phyloP scores from a whole-genome alignment of 257 asterid genomes.

The Gardenia jasminoides region DNA sequence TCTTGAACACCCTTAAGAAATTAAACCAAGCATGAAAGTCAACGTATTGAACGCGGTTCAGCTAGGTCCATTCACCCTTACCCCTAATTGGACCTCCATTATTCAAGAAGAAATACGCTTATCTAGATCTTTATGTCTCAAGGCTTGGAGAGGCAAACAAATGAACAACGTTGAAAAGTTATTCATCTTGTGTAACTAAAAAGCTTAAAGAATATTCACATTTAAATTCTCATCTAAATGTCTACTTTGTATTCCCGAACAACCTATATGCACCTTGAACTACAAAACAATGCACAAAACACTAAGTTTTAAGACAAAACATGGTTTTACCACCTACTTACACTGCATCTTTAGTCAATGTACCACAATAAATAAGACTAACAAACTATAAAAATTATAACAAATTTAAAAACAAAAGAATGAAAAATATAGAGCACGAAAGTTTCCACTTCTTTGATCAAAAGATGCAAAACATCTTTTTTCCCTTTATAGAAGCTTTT shows the following conservation, averaged over 20 bases:
- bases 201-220: neutral
- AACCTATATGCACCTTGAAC: neutral
- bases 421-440: neutral
- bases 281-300: too few relatives aligned
- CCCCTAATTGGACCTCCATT: neutral
- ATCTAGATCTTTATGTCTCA: neutral
- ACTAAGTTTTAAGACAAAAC: neutral
- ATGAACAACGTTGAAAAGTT: neutral
- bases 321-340: neutral
- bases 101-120: neutral
- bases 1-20: neutral
- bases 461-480: neutral
- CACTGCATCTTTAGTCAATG: neutral
- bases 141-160: neutral
- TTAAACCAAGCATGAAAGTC: neutral
- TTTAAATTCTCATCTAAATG: neutral
- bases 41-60: neutral
- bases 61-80: neutral
- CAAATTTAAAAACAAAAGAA: neutral
- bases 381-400: neutral
- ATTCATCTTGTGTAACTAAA: neutral
- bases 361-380: neutral
- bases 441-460: neutral
- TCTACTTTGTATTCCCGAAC: neutral
- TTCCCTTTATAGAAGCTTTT: neutral